Evolutionary conservation across 2,329 filamentous ascomycete species (phyloP), one percentile per base, ranked within the genome.

Genomic region (Xenosphaeropsis pyriputrescens): DNA sequence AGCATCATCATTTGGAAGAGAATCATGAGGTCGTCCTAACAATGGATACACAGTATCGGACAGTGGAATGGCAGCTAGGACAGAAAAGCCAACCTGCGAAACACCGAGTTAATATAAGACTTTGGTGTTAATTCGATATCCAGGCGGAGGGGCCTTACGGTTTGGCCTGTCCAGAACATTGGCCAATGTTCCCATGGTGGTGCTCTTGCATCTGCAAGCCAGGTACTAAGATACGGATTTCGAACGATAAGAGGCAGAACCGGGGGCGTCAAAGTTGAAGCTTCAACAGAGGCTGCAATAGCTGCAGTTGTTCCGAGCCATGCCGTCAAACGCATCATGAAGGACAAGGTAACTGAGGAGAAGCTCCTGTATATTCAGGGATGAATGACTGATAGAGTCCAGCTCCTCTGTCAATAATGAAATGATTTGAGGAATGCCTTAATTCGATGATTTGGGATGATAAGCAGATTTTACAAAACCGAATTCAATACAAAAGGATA

Each of bases 131-230:
- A 26, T 26, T 26, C 22, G 22, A 26, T 11, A 22, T 18, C 14
- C 18, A 26, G 12, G n/a, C 22, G 16, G 14, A 30, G 13, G 30
- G 4, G 30, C 22, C 54, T 38, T 56, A 73, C 67, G 53, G 79
- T 68, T 50, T 75, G 65, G 26, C 82, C 81, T 6, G 79, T 83
- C 67, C 78, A 88, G 56, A 88, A 86, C 56, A 89, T 89, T 17
- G 85, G 85, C 85, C 85, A 93, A 59, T 74, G 71, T 38, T 75
- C 70, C 85, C 85, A 93, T 2, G 85, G 85, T 34, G 68, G 68
- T 39, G 79, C 70, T 47, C 85, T 70, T 31, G 84, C 82, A 56
- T 72, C 68, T 35, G 67, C 65, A 40, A 85, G 53, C 72, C 72
- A 76, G 26, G 69, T 65, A 51, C 69, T 75, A 40, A 76, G 52